phyloP scores from a whole-genome alignment of 768 basidiomycete species.

The Phylloporus sp. region DNA sequence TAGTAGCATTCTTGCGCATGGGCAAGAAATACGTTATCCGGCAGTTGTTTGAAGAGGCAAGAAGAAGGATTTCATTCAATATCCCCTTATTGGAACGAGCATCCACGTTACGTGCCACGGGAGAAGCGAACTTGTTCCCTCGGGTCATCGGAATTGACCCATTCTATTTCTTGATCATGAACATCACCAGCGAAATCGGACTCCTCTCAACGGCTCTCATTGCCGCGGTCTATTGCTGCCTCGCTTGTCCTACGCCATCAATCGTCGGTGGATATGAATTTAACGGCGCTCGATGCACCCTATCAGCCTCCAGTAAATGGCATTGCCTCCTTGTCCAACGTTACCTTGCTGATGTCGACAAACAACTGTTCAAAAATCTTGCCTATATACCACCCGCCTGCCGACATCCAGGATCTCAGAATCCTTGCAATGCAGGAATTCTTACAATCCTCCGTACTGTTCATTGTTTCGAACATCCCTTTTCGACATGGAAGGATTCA shows the following conservation, averaged over 20 bases:
- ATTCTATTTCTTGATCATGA: slow-evolving; percentile 12
- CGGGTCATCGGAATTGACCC: slow-evolving; percentile 6
- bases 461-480: neutral
- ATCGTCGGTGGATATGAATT: slow-evolving; percentile 12
- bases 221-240: neutral
- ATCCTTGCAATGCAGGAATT: neutral
- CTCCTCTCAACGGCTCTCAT: neutral
- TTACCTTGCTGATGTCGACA: neutral
- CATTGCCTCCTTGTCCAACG: slow-evolving; percentile 2
- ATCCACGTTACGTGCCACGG: neutral
- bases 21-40: slow-evolving; percentile 14
- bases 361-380: neutral
- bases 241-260: slow-evolving; percentile 4
- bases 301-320: neutral
- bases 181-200: slow-evolving; percentile 12
- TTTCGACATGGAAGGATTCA: neutral
- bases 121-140: neutral
- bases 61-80: neutral
- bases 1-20: slow-evolving; percentile 9
- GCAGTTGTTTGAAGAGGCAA: slow-evolving; percentile 10
- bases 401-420: neutral
- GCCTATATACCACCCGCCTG: neutral
- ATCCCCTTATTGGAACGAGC: neutral
- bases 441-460: neutral
- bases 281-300: neutral